These are phyloP conservation scores for Hypoxylon fuscum DNA, from an alignment of 495 filamentous ascomycete genomes.

Conservation along the genomic window DNA sequence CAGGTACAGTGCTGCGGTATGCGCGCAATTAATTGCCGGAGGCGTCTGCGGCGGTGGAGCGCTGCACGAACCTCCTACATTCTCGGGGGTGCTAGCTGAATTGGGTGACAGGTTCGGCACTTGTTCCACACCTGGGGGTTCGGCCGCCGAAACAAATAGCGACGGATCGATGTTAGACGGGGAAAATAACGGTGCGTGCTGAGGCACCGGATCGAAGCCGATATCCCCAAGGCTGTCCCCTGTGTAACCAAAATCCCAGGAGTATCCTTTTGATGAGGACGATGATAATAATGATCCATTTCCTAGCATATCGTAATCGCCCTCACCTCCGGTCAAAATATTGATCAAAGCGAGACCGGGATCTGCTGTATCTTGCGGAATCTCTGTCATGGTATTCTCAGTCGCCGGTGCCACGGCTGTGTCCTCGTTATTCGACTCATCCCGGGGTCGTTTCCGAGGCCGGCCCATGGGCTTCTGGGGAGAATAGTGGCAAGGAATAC, in stretches of 20 bases:
- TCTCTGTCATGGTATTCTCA: conserved; percentile 42
- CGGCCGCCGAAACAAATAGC: conserved; percentile 18
- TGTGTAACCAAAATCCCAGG: conserved; percentile 33
- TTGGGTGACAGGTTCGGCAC: conserved; percentile 36
- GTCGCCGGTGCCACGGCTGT: conserved; percentile 10
- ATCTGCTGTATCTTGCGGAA: conserved; percentile 31
- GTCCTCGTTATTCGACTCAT: conserved; percentile 41
- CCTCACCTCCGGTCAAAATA: conserved; percentile 14
- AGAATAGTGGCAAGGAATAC: conserved; percentile 66
- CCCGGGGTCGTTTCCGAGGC: conserved; percentile 63
- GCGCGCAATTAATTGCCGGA: conserved; percentile 43
- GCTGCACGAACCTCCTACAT: conserved; percentile 16
- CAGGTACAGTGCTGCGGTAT: conserved; percentile 53
- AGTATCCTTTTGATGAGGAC: conserved; percentile 12
- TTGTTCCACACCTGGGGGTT: conserved; percentile 26
- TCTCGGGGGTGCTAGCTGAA: conserved; percentile 38
- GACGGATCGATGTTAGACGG: conserved; percentile 40
- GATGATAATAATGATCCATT: not conserved
- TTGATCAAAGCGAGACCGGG: conserved; percentile 36
- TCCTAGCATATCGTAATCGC: conserved; percentile 22
- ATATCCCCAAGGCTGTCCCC: conserved; percentile 28
- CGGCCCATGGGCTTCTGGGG: conserved; percentile 70
- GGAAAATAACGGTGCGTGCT: conserved; percentile 17
- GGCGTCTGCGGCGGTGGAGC: not conserved
- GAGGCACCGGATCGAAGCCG: conserved; percentile 31